Base-by-base conservation (phyloP, 140 eudicot species). In the Anethum foeniculum region DNA sequence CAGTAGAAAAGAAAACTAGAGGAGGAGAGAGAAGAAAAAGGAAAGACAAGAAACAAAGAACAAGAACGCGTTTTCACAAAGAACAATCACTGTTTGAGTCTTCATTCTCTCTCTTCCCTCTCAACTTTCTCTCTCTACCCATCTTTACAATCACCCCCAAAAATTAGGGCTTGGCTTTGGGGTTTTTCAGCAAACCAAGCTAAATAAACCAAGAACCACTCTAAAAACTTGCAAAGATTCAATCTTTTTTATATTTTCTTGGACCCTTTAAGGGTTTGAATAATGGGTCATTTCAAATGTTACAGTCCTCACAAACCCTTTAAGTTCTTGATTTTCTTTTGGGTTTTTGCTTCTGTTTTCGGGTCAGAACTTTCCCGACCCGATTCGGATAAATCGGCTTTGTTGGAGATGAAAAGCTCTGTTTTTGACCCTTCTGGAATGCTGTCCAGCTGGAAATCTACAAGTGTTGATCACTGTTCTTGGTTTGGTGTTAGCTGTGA, bases 401-500 rank as follows among this genome's bases (percentile, higher is more conserved):
- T 93, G 11, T 81, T 93, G 84, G 91, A 93, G 90, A 32, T 93
- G 77, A 93, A 93, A 78, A 80, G 46, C 60, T 89, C 97, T 19
- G 72, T 93, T 74, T 89, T 83, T 44, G 97, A 93, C 91, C 90
- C 96, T 47, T 23, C 80, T 2, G 91, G 92, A 30, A 82, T 88
- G 81, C 83, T 93, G 7, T 36, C 68, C 38, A 89, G 87, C 90
- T 92, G 97, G 97, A 81, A 49, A 41, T 82, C 77, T n/a, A 68
- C 76, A 49, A 83, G 74, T 82, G 58, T 72, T 67, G 83, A 88
- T 85, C 85, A 86, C 75, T 93, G 97, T 67, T 83, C 88, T 18
- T 93, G 97, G 97, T 34, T 32, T 62, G 97, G 97, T 52, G 91
- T 93, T 38, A 36, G 91, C 3, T 93, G 97, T 76, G 96, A 88